Conservation (phyloP, 495 filamentous ascomycete genomes). For the Zalerion maritima region DNA sequence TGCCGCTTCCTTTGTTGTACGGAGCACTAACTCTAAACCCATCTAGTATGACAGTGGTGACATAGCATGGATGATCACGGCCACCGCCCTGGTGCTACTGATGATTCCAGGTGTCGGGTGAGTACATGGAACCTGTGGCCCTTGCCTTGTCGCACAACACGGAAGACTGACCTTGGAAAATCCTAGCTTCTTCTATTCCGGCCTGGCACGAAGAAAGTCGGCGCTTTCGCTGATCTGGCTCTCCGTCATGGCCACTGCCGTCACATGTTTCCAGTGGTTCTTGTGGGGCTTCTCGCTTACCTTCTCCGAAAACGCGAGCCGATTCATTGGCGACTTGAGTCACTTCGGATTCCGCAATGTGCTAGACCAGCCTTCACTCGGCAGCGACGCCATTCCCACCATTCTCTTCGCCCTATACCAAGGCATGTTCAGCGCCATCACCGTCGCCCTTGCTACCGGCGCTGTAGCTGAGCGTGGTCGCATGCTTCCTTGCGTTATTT, state of each 20-base stretch:
- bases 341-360: constrained; percentile 82
- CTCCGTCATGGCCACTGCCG: constrained; percentile 85
- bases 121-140: constrained; percentile 10
- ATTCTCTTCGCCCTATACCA: constrained; percentile 88
- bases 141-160: constrained; percentile 6
- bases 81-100: constrained; percentile 79
- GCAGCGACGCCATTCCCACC: constrained; percentile 69
- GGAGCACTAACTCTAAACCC: too few relatives aligned
- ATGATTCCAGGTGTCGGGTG: constrained; percentile 93
- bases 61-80: constrained; percentile 81
- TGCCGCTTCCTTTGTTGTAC: too few relatives aligned
- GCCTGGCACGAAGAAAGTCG: constrained; percentile 90
- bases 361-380: constrained; percentile 68
- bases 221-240: constrained; percentile 92
- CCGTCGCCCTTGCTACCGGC: constrained; percentile 84
- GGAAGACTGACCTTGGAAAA: constrained; percentile 5
- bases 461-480: constrained; percentile 86
- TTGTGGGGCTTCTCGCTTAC: constrained; percentile 96
- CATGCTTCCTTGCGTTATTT: constrained; percentile 86
- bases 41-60: constrained; percentile 53
- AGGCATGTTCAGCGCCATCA: constrained; percentile 96
- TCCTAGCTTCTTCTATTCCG: constrained; percentile 98
- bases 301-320: constrained; percentile 74
- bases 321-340: constrained; percentile 68
- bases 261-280: constrained; percentile 96